Conservation (phyloP, 352 stramenopile genomes). For the Phytophthora sansomeana region DNA sequence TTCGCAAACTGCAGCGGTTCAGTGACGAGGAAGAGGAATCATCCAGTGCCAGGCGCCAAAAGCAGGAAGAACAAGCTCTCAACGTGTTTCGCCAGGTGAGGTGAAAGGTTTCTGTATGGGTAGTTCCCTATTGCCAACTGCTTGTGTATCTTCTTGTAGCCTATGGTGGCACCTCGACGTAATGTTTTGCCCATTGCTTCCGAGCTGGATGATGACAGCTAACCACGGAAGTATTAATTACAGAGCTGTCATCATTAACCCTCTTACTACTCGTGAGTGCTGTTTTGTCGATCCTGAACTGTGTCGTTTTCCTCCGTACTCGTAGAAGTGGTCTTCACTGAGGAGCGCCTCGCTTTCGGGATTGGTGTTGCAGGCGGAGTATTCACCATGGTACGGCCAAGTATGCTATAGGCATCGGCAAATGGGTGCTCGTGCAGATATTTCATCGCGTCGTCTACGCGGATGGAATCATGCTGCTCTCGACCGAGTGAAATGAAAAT, state of each 20-base stretch:
- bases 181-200: conserved; percentile 24
- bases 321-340: background rate
- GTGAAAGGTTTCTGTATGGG: background rate
- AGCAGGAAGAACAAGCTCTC: conserved; percentile 15
- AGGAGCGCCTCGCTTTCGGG: conserved; percentile 4
- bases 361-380: conserved; percentile 22
- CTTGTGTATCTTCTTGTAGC: conserved; percentile 9
- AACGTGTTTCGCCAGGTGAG: conserved; percentile 30
- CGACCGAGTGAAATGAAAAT: conserved; percentile 64
- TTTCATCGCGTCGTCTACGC: conserved; percentile 51
- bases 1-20: conserved; percentile 28
- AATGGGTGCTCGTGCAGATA: conserved; percentile 61
- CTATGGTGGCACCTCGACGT: conserved; percentile 38
- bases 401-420: conserved; percentile 66
- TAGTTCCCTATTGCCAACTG: background rate
- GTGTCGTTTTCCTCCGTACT: background rate
- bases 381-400: conserved; percentile 75
- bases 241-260: background rate
- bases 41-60: conserved; percentile 14
- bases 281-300: conserved; percentile 10
- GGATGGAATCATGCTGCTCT: conserved; percentile 44
- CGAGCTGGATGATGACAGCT: conserved; percentile 15
- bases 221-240: conserved; percentile 5
- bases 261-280: conserved; percentile 5
- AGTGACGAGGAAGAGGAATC: conserved; percentile 24